A percentile compares a stretch with the other conserved stretches of the same genome.
Conservation (phyloP, 495 filamentous ascomycete genomes). For the Penicillium turbatum region DNA sequence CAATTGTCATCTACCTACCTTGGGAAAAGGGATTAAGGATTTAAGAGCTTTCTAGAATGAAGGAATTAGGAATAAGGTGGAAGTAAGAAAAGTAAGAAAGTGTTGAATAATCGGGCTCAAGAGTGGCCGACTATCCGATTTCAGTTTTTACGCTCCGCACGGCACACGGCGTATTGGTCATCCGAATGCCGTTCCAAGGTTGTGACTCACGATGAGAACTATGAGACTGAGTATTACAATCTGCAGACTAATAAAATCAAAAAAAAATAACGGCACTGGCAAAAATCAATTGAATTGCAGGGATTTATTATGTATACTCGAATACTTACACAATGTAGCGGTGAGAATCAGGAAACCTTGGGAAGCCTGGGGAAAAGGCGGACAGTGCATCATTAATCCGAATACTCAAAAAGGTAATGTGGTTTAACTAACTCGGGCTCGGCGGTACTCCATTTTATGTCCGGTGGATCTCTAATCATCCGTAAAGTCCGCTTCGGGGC, state of each 20-base stretch:
- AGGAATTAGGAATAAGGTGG: neutral
- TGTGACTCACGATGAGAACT: neutral
- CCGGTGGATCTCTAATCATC: slow-evolving; percentile 4
- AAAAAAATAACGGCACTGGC: too few species aligned
- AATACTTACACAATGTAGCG: neutral
- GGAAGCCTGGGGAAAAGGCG: neutral
- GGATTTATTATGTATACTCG: neutral
- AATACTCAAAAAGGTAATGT: too few species aligned
- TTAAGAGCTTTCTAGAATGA: too few species aligned
- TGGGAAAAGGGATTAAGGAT: too few species aligned
- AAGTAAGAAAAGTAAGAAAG: neutral
- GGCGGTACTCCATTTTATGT: slow-evolving; percentile 1
- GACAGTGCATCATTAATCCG: neutral
- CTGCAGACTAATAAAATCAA: neutral
- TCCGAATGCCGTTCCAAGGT: neutral
- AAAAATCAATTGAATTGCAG: neutral
- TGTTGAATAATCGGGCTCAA: neutral
- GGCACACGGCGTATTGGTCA: slow-evolving; percentile 8
- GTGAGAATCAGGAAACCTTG: slow-evolving; percentile 1
- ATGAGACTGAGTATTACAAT: neutral
- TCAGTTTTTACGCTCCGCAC: neutral
- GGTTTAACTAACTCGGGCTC: neutral
- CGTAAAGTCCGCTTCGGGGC: slow-evolving; percentile 7
- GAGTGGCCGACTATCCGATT: slow-evolving; percentile 2
- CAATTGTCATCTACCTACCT: neutral